A percentile compares a stretch with the other conserved stretches of the same genome.
Conservation (phyloP, 768 basidiomycete species). For the Clavaria fumosa region DNA sequence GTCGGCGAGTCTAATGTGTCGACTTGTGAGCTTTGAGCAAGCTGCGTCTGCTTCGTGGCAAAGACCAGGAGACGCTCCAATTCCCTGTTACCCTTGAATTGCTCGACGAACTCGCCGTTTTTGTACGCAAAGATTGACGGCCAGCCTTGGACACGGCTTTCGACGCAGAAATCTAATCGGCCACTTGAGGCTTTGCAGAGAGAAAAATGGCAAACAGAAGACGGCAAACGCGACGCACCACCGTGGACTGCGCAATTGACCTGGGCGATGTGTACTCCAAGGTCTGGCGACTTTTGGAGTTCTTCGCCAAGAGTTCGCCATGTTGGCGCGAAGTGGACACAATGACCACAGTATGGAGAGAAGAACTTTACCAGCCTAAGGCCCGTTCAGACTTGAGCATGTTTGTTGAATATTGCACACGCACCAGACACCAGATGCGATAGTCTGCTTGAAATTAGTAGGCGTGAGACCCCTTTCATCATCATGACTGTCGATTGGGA, state of each 20-base stretch:
- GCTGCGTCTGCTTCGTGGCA: slow-evolving; percentile 27
- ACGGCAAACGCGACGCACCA: slow-evolving; percentile 31
- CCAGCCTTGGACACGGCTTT: slow-evolving; percentile 55
- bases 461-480: slow-evolving; percentile 30
- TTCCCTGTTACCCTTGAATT: slow-evolving; percentile 39
- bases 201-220: neutral
- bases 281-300: slow-evolving; percentile 29
- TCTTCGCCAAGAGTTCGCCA: slow-evolving; percentile 58
- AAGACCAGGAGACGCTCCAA: slow-evolving; percentile 40
- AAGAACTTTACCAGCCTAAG: slow-evolving; percentile 57
- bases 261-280: slow-evolving; percentile 54
- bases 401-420: neutral
- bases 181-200: too few relatives aligned
- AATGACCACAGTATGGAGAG: slow-evolving; percentile 76
- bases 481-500: neutral
- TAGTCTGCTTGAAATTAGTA: slow-evolving; percentile 38
- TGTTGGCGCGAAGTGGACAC: slow-evolving; percentile 62
- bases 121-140: slow-evolving; percentile 64
- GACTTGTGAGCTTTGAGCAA: slow-evolving; percentile 7
- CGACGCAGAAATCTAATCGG: slow-evolving; percentile 77
- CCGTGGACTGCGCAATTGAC: slow-evolving; percentile 69
- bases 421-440: slow-evolving; percentile 49
- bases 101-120: slow-evolving; percentile 44
- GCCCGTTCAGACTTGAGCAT: neutral
- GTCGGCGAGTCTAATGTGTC: too few relatives aligned